A percentile compares a stretch with the other conserved stretches of the same genome.
These are phyloP conservation scores for Didymella segeticola DNA, from an alignment of 2,329 filamentous ascomycete species.

Conservation along the genomic window DNA sequence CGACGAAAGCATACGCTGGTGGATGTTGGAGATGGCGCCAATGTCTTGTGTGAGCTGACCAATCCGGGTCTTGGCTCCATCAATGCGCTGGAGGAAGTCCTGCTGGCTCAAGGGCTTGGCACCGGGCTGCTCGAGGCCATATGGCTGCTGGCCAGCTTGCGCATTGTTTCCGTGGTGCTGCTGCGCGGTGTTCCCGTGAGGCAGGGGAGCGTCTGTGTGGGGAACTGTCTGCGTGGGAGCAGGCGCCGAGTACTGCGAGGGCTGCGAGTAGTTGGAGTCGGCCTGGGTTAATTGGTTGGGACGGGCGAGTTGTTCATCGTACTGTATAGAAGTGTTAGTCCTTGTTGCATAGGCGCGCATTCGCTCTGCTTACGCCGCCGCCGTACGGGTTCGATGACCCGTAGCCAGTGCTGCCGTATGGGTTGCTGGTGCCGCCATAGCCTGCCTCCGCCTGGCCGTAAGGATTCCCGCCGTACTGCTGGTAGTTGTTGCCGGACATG, in stretches of 20 bases:
- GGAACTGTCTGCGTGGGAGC: conserved; percentile 37
- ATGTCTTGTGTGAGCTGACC: conserved; percentile 70
- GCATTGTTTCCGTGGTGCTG: conserved; percentile 26
- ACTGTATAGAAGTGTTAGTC: conserved; percentile 23
- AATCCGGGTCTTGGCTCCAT: conserved; percentile 72
- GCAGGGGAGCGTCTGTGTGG: conserved; percentile 25
- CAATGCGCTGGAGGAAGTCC: conserved; percentile 73
- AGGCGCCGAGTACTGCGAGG: conserved; percentile 44
- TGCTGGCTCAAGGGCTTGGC: conserved; percentile 62
- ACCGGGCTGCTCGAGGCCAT: conserved; percentile 61
- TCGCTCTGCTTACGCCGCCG: conserved; percentile 30
- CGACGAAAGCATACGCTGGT: conserved; percentile 74
- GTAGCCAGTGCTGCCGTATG: conserved; percentile 48
- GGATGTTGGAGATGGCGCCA: conserved; percentile 70
- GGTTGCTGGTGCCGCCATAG: conserved; percentile 41
- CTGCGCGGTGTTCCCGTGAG: conserved; percentile 52
- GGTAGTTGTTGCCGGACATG: conserved; percentile 55
- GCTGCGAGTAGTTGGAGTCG: conserved; percentile 49
- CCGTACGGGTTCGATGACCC: conserved; percentile 41
- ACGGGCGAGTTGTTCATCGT: conserved; percentile 32
- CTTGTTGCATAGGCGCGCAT: conserved; percentile 13
- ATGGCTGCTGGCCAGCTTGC: conserved; percentile 23
- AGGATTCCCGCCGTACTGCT: conserved; percentile 65
- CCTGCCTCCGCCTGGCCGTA: conserved; percentile 59
- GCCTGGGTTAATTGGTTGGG: conserved; percentile 42